Conservation (phyloP, 1,284 basidiomycete genomes). For the Puccinia horiana region DNA sequence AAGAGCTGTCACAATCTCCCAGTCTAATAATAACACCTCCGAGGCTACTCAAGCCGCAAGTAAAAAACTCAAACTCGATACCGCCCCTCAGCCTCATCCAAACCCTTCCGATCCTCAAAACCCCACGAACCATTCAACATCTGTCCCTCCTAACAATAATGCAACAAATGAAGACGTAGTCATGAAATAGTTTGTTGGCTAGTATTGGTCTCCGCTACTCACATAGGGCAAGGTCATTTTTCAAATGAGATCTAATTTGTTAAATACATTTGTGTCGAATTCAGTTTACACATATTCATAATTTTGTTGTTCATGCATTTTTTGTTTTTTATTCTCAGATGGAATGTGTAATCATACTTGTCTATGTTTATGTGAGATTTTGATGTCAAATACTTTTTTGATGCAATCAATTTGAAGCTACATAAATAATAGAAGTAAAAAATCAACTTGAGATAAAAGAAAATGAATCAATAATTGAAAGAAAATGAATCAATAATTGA, state of each 20-base stretch:
- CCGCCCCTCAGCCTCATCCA: neutral
- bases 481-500: too few species aligned
- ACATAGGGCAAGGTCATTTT: neutral
- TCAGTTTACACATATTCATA: neutral
- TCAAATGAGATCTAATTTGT: neutral
- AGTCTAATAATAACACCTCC: neutral
- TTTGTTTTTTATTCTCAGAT: neutral
- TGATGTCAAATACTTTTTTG: too few species aligned
- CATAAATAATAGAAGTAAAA: too few species aligned
- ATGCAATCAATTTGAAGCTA: too few species aligned
- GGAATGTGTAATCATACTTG: neutral
- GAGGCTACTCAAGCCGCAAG: neutral
- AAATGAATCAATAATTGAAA: too few species aligned
- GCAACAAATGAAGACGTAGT: neutral
- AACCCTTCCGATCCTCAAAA: neutral
- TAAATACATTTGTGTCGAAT: neutral
- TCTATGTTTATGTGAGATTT: too few species aligned
- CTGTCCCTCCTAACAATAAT: neutral
- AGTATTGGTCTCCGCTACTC: neutral
- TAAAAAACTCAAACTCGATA: conserved; percentile 9
- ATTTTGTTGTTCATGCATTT: neutral
- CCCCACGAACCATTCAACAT: neutral
- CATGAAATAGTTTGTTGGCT: neutral
- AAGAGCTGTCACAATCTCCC: neutral
- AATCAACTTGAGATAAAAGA: too few species aligned